Base-by-base conservation (phyloP, 345 rosid species). In the Streptanthus diversifolius region DNA sequence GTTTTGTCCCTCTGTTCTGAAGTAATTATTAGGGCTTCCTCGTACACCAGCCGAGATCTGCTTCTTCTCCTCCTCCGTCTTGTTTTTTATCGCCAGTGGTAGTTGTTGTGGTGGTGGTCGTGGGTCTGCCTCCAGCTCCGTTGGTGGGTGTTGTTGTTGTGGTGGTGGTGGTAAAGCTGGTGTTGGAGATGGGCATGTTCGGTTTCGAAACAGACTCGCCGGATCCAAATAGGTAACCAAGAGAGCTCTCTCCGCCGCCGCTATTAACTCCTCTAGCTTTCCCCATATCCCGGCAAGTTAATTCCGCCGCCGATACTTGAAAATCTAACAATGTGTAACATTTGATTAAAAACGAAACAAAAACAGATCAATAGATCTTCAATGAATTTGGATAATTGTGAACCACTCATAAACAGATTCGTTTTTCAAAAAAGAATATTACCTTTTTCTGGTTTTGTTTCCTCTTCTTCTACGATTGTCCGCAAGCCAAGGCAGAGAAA, bases 201-300 rank as follows among this genome's bases (percentile, higher is more conserved):
- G 88, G 79, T 64, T 85, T 85, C 14, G 73, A 49, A 7, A 85
- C 80, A 29, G 86, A 78, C 64, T 81, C 96, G 5, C 88, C 89
- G 51, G 86, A 63, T 37, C 96, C 90, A 49, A 93, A 90, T 22
- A 93, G 93, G 75, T 90, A 88, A n/a, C 87, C 93, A 71, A 90
- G 75, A 41, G 97, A 93, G 77, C 98, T 93, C 78, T 87, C 93
- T 21, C 98, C 98, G 1, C 96, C 96, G 7, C 96, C 97, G 56
- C 84, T 77, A 79, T 93, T 87, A 7, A 88, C 79, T 73, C 97
- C 98, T 66, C 93, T 76, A 35, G 79, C 79, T 76, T 55, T 89
- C 55, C 98, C 95, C 98, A 93, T 72, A 66, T 22, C 4, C 80
- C 68, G 55, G 61, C 66, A 47, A 68, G 65, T 22, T 24, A 2